Base-by-base conservation (phyloP, 305 asterid species). In the Fraxinus nigra region DNA sequence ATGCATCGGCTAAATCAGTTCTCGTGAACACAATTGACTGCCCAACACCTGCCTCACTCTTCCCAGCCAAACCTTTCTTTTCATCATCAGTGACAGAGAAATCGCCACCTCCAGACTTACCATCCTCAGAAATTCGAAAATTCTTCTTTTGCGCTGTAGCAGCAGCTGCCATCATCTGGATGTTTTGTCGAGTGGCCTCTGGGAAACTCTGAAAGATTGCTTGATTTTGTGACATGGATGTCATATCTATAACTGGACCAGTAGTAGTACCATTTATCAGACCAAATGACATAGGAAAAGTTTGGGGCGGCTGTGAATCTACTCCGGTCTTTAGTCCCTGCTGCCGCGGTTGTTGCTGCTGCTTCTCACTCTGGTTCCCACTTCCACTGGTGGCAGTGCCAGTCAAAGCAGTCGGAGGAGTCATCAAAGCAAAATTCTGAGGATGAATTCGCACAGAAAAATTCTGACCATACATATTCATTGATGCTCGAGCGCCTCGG, bases 21-120 rank as follows among this genome's bases (percentile, higher is more conserved):
- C 97, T 83, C 0, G 97, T 78, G 81, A 93, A 94, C 7, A 94
- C 96, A 78, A 94, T 91, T 18, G 98, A 94, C 73, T 92, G 96
- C 48, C 92, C 89, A 5, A 73, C 88, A 69, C 72, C 87, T 26
- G 82, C 86, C 0, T 83, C 51, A 18, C 86, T 72, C 86, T 87
- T 92, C 35, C 89, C 87, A 0, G 82, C 85, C 32, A 84, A 79
- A 76, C 79, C 87, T 85, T 92, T 93, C 74, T 96, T 80, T 78
- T 94, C 96, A n/a, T 91, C 98, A 65, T 90, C 98, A 24, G 83
- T 75, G 34, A 88, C 80, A 1, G 91, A 78, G 20, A 93, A 84
- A 83, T 89, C 97, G 10, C 67, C 83, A 14, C 84, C 90, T 43
- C 92, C 97, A 0, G 90, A 81, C 85, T 89, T 93, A 56, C 88